Evolutionary conservation across 202 grass and related monocot genomes (phyloP), one percentile per base, ranked within the genome.

Genomic region (Elaeis oleifera): DNA sequence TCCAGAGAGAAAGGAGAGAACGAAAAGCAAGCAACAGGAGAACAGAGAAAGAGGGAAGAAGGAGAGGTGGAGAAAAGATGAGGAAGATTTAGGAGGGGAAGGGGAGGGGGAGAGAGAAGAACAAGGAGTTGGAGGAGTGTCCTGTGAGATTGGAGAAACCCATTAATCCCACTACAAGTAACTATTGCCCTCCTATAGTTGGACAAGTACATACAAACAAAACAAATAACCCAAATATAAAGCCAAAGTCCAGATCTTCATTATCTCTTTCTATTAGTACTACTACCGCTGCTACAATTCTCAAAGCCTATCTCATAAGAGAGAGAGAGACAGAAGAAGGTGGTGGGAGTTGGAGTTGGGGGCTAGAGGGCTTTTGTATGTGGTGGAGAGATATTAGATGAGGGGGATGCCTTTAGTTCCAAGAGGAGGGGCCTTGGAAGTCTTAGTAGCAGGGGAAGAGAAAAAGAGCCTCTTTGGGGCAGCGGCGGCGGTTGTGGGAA

Each of bases 331-430:
- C 23, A 72, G 70, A 63, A 63, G 59, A 70, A 71, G 73, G 68
- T 78, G 65, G 48, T 44, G 9, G 36, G 36, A 44, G 36, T 44
- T 13, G 36, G 36, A 44, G 17, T 9, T 20, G 57, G 62, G 70
- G 54, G 62, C 63, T 75, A 74, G 65, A 25, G 65, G 54, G 51
- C 25, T 62, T 49, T 74, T 80, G 78, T 61, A 80, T 80, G 78
- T 58, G 21, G 77, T 70, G 36, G 36, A 44, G 36, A 44, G 50
- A 73, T 64, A 79, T 84, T 95, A 89, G 85, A 95, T 95, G 90
- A 89, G 79, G 85, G 90, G 71, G 74, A 81, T 65, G 70, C 85
- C 67, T 81, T 77, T 28, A 65, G 79, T 73, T 73, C 71, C 65
- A 95, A 65, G 73, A 64, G 79, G 85, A 20, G 70, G 85, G 76